These are phyloP conservation scores for Jackrogersella multiformis DNA, from an alignment of 495 filamentous ascomycete genomes.

Conservation along the genomic window DNA sequence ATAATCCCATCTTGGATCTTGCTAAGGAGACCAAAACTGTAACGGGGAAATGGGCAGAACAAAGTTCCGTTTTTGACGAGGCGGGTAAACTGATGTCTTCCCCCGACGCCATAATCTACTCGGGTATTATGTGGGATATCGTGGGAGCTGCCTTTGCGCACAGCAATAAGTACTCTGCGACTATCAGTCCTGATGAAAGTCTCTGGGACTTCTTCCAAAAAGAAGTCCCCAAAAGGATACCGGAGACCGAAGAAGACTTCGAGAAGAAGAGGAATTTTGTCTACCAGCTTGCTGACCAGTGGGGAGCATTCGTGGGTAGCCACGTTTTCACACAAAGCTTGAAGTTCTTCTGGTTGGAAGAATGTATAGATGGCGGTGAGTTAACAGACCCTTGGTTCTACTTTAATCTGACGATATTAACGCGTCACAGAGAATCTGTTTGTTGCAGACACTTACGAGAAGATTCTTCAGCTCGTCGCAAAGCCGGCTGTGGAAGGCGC, in stretches of 20 bases:
- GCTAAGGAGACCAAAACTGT: constrained; percentile 72
- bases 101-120: constrained; percentile 61
- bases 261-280: constrained; percentile 62
- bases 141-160: constrained; percentile 81
- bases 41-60: constrained; percentile 66
- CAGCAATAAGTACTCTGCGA: constrained; percentile 71
- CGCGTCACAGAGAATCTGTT: constrained; percentile 78
- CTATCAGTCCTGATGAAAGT: constrained; percentile 72
- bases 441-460: constrained; percentile 84
- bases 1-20: constrained; percentile 86
- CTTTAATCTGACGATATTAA: constrained; percentile 3
- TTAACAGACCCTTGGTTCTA: constrained; percentile 10
- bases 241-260: constrained; percentile 55
- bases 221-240: constrained; percentile 63
- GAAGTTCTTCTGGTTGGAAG: constrained; percentile 94
- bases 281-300: constrained; percentile 74
- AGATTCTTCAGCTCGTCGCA: constrained; percentile 75
- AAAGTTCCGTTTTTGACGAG: constrained; percentile 67
- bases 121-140: constrained; percentile 77
- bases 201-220: constrained; percentile 80
- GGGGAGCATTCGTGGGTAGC: constrained; percentile 90
- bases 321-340: constrained; percentile 78
- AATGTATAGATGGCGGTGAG: constrained; percentile 88
- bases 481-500: constrained; percentile 68
- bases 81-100: constrained; percentile 67